A percentile compares a stretch with the other conserved stretches of the same genome.
Evolutionary conservation across 148 eudicot genomes (phyloP).

Genomic region (Rheum nobile): DNA sequence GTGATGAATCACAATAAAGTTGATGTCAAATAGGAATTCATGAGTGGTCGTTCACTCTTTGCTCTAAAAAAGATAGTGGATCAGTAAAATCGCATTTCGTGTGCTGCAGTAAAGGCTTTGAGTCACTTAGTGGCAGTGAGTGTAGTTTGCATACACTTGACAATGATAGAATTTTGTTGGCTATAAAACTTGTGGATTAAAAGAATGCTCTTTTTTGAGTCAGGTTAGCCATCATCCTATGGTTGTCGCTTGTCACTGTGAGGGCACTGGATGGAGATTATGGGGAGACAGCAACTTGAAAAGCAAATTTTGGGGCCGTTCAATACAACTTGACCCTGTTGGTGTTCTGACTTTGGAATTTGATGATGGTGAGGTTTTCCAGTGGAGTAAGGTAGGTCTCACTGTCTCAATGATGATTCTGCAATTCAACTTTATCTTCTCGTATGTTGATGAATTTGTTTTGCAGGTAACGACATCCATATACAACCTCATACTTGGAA

Average conservation of each 20-base stretch:
- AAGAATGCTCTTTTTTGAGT: background rate
- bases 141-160: background rate
- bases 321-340: slow-evolving; percentile 9
- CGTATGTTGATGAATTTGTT: background rate
- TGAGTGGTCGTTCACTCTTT: background rate
- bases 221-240: slow-evolving; percentile 12
- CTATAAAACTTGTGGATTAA: background rate
- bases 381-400: slow-evolving; percentile 10
- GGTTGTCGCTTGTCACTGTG: slow-evolving; percentile 8
- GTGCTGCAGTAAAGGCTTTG: background rate
- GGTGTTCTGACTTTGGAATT: slow-evolving; percentile 7
- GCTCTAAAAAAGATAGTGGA: background rate
- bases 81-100: background rate
- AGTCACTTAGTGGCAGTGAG: background rate
- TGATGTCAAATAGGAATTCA: background rate
- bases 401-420: background rate
- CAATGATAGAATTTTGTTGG: background rate
- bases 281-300: slow-evolving; percentile 10
- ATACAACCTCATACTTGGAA: slow-evolving; percentile 9
- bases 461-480: slow-evolving; percentile 7
- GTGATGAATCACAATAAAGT: background rate
- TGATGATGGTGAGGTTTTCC: slow-evolving; percentile 10
- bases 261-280: slow-evolving; percentile 8
- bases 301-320: slow-evolving; percentile 9
- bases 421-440: background rate